Conservation (phyloP, 306 rosid genomes). For the Corylus avellana region DNA sequence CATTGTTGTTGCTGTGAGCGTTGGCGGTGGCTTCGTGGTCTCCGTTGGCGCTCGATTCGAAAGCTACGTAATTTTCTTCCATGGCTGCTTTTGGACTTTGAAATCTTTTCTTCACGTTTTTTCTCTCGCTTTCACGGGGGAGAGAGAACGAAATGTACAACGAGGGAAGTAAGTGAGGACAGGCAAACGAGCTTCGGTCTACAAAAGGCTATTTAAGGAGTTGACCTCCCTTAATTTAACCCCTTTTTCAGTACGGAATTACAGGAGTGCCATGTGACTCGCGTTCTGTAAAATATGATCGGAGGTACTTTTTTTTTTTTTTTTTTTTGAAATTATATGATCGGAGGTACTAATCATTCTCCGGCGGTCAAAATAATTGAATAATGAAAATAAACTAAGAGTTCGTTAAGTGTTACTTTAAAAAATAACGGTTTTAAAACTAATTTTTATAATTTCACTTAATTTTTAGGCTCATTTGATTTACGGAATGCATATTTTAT, state of each 20-base stretch:
- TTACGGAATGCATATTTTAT: too few relatives aligned
- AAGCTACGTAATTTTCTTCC: conserved; percentile 55
- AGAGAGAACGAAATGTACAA: conserved; percentile 11
- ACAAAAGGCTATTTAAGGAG: conserved; percentile 19
- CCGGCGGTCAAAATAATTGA: too few relatives aligned
- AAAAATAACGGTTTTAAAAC: too few relatives aligned
- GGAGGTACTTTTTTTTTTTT: too few relatives aligned
- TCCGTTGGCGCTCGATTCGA: conserved; percentile 37
- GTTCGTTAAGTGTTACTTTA: too few relatives aligned
- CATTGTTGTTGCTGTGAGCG: conserved; percentile 31
- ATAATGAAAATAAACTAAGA: too few relatives aligned
- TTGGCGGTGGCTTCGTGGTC: conserved; percentile 24
- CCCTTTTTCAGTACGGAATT: conserved; percentile 33
- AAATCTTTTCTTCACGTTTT: background rate
- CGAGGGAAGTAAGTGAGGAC: background rate
- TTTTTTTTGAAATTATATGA: too few relatives aligned
- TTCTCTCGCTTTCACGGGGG: conserved; percentile 10
- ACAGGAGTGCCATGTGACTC: conserved; percentile 20
- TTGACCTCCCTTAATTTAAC: conserved; percentile 38
- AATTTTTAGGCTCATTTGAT: too few relatives aligned
- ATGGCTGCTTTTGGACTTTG: conserved; percentile 20
- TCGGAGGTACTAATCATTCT: too few relatives aligned
- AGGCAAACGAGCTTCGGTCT: background rate
- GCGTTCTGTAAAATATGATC: background rate
- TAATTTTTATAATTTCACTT: too few relatives aligned